Evolutionary conservation across 2,329 filamentous ascomycete genomes (phyloP).

Genomic region (Colletotrichum theobromicola): DNA sequence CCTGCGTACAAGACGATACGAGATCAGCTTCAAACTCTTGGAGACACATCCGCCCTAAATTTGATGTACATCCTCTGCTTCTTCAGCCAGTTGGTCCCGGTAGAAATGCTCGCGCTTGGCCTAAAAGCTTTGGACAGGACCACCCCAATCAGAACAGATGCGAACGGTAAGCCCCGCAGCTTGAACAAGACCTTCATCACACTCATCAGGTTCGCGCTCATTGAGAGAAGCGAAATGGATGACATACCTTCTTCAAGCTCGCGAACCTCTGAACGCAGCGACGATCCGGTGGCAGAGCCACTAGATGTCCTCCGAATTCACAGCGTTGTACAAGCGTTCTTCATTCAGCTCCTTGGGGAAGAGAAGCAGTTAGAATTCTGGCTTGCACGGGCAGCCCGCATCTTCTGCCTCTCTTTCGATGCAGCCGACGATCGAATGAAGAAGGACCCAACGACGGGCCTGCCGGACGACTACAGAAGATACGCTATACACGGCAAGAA

Average conservation of each 20-base stretch:
- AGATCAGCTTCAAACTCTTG: conserved; percentile 52
- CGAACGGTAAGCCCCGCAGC: conserved; percentile 32
- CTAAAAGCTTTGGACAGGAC: conserved; percentile 48
- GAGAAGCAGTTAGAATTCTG: conserved; percentile 49
- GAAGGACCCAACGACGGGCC: conserved; percentile 38
- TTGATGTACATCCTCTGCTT: conserved; percentile 70
- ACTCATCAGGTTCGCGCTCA: conserved; percentile 56
- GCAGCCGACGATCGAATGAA: conserved; percentile 48
- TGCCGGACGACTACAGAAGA: conserved; percentile 58
- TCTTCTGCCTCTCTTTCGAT: conserved; percentile 56
- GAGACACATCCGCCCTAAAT: conserved; percentile 62
- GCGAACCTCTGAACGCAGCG: conserved; percentile 38
- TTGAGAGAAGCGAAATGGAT: conserved; percentile 54
- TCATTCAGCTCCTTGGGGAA: conserved; percentile 50
- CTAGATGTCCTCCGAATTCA: conserved; percentile 57
- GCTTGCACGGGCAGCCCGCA: conserved; percentile 50
- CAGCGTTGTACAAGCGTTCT: conserved; percentile 58
- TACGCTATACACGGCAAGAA: conserved; percentile 57
- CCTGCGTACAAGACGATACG: conserved; percentile 52
- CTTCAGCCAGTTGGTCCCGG: conserved; percentile 68
- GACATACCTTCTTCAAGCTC: conserved; percentile 46
- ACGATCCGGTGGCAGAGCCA: conserved; percentile 35
- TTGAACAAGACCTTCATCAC: conserved; percentile 55
- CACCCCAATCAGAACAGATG: conserved; percentile 50
- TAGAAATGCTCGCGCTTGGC: conserved; percentile 68